Conservation (phyloP, 1,139 yeast species). For the Suhomyces choctaworum region DNA sequence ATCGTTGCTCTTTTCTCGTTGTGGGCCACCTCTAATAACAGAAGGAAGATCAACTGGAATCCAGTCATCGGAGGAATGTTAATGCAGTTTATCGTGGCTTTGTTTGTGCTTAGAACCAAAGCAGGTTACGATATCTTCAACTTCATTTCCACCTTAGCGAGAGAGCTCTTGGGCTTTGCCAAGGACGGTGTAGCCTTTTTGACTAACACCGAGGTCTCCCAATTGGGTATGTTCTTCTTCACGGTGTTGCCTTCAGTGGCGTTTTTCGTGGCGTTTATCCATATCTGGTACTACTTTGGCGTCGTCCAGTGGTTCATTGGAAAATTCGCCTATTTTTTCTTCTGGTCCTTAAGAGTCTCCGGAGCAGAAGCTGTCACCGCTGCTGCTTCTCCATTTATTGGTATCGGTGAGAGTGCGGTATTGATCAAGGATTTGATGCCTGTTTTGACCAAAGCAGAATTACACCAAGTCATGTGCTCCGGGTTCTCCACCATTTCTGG, state of each 20-base stretch:
- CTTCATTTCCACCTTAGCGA: conserved; percentile 60
- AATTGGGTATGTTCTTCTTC: conserved; percentile 53
- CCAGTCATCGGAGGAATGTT: conserved; percentile 64
- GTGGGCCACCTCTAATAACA: conserved; percentile 49
- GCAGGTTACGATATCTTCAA: conserved; percentile 65
- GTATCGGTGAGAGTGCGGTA: conserved; percentile 69
- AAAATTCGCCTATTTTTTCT: conserved; percentile 60
- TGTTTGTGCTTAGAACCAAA: conserved; percentile 61
- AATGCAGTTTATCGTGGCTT: conserved; percentile 61
- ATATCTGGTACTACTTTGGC: conserved; percentile 62
- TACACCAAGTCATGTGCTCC: conserved; percentile 65
- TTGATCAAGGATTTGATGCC: conserved; percentile 64
- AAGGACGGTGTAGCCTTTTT: conserved; percentile 64
- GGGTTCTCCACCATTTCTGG: conserved; percentile 72
- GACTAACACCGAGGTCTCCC: conserved; percentile 42
- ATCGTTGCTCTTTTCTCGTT: conserved; percentile 49
- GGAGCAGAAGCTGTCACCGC: conserved; percentile 73
- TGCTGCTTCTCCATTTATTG: conserved; percentile 69
- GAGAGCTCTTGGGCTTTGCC: conserved; percentile 61
- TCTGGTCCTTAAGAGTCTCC: conserved; percentile 60
- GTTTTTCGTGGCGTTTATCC: conserved; percentile 65
- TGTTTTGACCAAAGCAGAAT: conserved; percentile 60
- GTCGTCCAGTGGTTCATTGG: conserved; percentile 61
- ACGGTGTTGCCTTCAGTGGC: conserved; percentile 63
- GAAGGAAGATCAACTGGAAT: conserved; percentile 55